Evolutionary conservation across 805 yeast species (phyloP), one percentile per base, ranked within the genome.

Genomic region (Candida incommunis): DNA sequence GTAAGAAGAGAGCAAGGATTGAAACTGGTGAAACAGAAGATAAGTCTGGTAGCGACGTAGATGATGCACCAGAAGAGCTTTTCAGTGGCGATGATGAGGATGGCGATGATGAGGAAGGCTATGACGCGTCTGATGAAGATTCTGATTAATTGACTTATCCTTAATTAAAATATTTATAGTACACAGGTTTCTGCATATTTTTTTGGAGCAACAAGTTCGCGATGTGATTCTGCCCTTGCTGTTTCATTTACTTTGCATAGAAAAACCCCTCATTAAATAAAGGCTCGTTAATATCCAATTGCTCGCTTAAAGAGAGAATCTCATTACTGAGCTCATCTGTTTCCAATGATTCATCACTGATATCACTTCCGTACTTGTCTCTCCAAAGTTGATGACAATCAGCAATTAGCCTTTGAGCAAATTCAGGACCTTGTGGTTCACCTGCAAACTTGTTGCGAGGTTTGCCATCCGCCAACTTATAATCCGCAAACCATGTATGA

Each of bases 391-490:
- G 65, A 52, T 76, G 73, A 54, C 88, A 80, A 51, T 80, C 83
- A 44, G 69, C 66, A 42, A 85, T 69, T 13, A 80, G 67, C 31
- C 66, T 65, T 49, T 80, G 63, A 22, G 94, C 82, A 51, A 74
- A 72, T 27, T 70, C 68, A 47, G 69, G 69, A 63, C 71, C 70
- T 56, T 71, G 67, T 59, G 76, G 80, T 53, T 78, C 72, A 46
- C 86, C 94, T 16, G 84, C 88, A 61, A 85, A 84, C 49, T 69
- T 67, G 64, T 85, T 85, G 54, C 70, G 73, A 41, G 82, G 80
- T 63, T 83, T 84, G 15, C 87, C 90, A 51, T 80, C 81, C 11
- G 95, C 94, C 31, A 80, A 71, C 62, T 85, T 85, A 70, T 85
- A 85, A 56, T 78, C 75, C 67, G 80, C 75, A 67, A 84, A 84